These are phyloP conservation scores for Coemansia sp. DNA, from an alignment of 371 early-diverging fungal species.

Conservation along the genomic window DNA sequence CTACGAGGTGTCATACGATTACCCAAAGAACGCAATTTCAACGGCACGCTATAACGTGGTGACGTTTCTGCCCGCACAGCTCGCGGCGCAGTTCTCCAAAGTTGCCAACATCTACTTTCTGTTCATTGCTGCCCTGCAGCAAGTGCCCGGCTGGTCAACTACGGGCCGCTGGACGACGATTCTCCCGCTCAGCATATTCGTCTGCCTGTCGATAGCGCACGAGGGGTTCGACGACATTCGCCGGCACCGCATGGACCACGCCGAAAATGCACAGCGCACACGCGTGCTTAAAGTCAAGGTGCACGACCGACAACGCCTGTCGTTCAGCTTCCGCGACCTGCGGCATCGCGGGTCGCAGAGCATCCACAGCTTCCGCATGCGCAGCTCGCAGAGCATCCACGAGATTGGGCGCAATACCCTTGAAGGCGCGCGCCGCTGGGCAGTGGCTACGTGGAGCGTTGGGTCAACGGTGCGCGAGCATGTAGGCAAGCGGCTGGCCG, in stretches of 20 bases:
- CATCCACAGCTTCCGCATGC: slow-evolving; percentile 46
- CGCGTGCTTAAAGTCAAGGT: slow-evolving; percentile 53
- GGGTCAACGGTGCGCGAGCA: slow-evolving; percentile 25
- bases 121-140: slow-evolving; percentile 80
- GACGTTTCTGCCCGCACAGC: slow-evolving; percentile 89
- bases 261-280: slow-evolving; percentile 51
- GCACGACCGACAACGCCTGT: slow-evolving; percentile 38
- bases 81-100: slow-evolving; percentile 88
- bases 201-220: slow-evolving; percentile 84
- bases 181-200: slow-evolving; percentile 79
- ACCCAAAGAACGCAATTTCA: slow-evolving; percentile 53
- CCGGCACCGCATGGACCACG: slow-evolving; percentile 65
- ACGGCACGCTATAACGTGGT: slow-evolving; percentile 80
- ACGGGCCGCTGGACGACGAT: slow-evolving; percentile 60
- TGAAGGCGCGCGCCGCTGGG: slow-evolving; percentile 30
- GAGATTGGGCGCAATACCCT: slow-evolving; percentile 32
- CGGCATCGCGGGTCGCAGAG: slow-evolving; percentile 50
- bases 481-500: slow-evolving; percentile 35
- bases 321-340: slow-evolving; percentile 44
- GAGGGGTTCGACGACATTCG: slow-evolving; percentile 94
- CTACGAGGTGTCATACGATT: slow-evolving; percentile 53
- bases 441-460: slow-evolving; percentile 10
- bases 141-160: slow-evolving; percentile 70
- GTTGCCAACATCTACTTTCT: slow-evolving; percentile 94
- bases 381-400: slow-evolving; percentile 48